Base-by-base conservation (phyloP, 2,329 filamentous ascomycete species). In the Pseudogymnoascus sp. region DNA sequence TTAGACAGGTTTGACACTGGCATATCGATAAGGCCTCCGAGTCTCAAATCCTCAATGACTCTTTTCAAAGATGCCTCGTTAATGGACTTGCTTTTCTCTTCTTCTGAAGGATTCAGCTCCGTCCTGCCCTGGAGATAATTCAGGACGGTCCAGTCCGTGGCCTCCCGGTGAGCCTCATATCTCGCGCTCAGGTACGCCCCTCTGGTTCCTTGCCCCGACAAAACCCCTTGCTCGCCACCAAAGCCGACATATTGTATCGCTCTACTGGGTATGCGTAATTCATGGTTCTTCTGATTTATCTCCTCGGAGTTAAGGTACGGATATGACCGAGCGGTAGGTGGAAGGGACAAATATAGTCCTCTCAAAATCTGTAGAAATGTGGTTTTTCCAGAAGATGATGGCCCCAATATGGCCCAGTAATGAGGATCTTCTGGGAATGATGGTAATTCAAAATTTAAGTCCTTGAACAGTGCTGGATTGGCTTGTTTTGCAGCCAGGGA, bases 231-330 rank as follows among this genome's bases (percentile, higher is more conserved):
- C 68, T 93, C 89, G 1, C 85, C 86, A 71, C 91, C 90, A 71
- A 97, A 97, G 0, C 95, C 93, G 8, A 97, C 92, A 78, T 96
- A 93, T 68, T 88, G 87, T 63, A 99, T 88, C 0, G 91, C 91
- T 67, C 81, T 81, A 11, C 80, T 79, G 0, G 89, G 85, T 61
- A 79, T 82, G 49, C 83, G 81, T 58, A 90, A 74, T 74, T 59
- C 71, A 61, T 73, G 75, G 65, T 79, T 80, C 69, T 77, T 81
- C 5, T 70, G 64, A 37, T 66, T 65, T 33, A 69, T 77, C 5
- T 82, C 80, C 58, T 84, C 81, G 2, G 82, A 84, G 12, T 88
- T 82, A 1, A 97, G 82, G 71, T 89, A 90, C 0, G 95, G 95
- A 71, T 87, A 97, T 5, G 86, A 85, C 52, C 93, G 83, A 1